phyloP scores from a whole-genome alignment of 306 rosid species.

The Canavalia ensiformis region DNA sequence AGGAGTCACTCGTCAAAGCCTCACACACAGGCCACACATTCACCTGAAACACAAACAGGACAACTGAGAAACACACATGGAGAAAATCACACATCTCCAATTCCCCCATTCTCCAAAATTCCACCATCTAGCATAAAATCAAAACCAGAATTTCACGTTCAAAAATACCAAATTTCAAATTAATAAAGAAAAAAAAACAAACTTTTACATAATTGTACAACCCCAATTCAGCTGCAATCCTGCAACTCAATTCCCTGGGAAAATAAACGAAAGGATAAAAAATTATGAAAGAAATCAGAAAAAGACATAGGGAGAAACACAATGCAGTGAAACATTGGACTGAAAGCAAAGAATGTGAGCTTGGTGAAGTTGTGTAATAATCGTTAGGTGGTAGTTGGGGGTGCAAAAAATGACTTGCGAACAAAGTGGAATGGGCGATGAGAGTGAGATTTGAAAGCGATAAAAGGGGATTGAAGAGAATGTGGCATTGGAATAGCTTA shows the following conservation, averaged over 20 bases:
- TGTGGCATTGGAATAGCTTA: conserved; percentile 36
- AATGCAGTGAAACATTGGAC: conserved; percentile 68
- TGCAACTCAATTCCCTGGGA: conserved; percentile 9
- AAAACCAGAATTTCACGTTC: conserved; percentile 50
- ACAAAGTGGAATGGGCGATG: conserved; percentile 51
- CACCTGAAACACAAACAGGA: conserved; percentile 52
- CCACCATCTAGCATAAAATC: conserved; percentile 43
- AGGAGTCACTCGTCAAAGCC: conserved; percentile 49
- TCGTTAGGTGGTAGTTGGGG: conserved; percentile 62
- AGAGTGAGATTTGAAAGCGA: conserved; percentile 6
- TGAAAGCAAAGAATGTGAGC: conserved; percentile 67
- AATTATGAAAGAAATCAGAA: not conserved
- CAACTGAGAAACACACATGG: conserved; percentile 14
- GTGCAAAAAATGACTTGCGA: conserved; percentile 68
- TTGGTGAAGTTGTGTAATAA: conserved; percentile 33
- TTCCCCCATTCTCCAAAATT: conserved; percentile 46
- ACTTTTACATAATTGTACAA: conserved; percentile 35
- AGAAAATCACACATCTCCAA: conserved; percentile 47
- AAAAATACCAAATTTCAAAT: conserved; percentile 53
- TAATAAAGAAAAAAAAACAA: conserved; percentile 27
- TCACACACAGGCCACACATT: conserved; percentile 45
- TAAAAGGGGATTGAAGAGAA: conserved; percentile 53
- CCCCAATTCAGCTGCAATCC: conserved; percentile 47
- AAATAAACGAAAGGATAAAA: conserved; percentile 27
- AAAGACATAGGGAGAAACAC: not conserved